phyloP scores from a whole-genome alignment of 495 filamentous ascomycete species.

The Penicillium salamii region DNA sequence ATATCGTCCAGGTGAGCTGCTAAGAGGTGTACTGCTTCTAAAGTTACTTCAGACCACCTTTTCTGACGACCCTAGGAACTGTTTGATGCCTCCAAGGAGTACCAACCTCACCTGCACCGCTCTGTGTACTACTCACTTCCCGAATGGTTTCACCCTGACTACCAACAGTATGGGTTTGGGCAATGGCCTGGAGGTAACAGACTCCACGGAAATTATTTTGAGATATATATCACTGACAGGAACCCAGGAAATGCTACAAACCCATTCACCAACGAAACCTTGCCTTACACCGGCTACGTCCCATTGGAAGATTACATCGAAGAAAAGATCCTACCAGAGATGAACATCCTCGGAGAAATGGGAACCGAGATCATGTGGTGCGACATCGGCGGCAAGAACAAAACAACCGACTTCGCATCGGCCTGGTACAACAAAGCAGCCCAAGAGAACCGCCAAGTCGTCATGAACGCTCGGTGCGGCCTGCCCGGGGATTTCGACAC shows the following conservation, averaged over 20 bases:
- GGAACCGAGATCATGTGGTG: conserved; percentile 59
- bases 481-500: conserved; percentile 50
- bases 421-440: conserved; percentile 44
- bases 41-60: too few species aligned
- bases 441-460: conserved; percentile 40
- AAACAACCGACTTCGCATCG: conserved; percentile 45
- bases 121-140: conserved; percentile 54
- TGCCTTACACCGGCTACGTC: conserved; percentile 49
- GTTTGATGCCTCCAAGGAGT: conserved; percentile 45
- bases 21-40: too few species aligned
- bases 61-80: conserved; percentile 32
- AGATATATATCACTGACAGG: neutral
- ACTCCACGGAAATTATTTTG: too few species aligned
- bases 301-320: conserved; percentile 45
- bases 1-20: too few species aligned
- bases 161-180: conserved; percentile 42
- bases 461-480: conserved; percentile 53
- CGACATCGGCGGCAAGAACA: conserved; percentile 51
- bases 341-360: conserved; percentile 47
- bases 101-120: conserved; percentile 49
- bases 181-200: conserved; percentile 33
- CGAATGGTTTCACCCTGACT: conserved; percentile 57
- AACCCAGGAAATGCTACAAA: conserved; percentile 38
- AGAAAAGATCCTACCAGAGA: conserved; percentile 50
- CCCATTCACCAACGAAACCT: conserved; percentile 43